Evolutionary conservation across 345 rosid genomes (phyloP).

Genomic region (Populus simonii): DNA sequence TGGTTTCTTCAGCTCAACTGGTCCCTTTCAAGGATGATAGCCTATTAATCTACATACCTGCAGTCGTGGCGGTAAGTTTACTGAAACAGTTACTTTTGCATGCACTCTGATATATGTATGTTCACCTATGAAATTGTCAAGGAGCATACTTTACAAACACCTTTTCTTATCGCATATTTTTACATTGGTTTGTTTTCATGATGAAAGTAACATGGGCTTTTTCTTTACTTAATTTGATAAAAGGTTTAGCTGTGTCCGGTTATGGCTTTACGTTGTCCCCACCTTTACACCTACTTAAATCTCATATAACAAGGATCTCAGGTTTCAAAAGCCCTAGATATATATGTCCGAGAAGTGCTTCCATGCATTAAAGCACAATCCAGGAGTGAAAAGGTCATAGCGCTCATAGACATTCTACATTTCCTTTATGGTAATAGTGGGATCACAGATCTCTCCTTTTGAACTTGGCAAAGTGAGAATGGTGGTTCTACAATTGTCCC

Average conservation of each 20-base stretch:
- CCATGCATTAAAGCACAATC: not conserved
- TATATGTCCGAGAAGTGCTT: constrained; percentile 2
- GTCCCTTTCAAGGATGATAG: constrained; percentile 52
- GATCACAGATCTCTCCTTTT: not conserved
- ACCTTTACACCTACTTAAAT: not conserved
- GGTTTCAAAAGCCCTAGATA: not conserved
- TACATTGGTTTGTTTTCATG: not conserved
- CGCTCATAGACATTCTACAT: too few species aligned
- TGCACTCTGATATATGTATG: not conserved
- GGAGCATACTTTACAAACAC: not conserved
- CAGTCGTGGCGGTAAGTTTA: constrained; percentile 80
- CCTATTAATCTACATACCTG: constrained; percentile 63
- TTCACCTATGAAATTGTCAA: not conserved
- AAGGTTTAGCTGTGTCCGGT: not conserved
- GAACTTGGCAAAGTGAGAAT: not conserved
- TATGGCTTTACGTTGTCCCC: not conserved
- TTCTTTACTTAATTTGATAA: not conserved
- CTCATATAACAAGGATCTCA: not conserved
- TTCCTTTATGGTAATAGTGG: not conserved
- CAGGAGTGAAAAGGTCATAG: not conserved
- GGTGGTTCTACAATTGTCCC: not conserved
- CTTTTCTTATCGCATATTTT: not conserved
- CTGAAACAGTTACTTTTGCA: not conserved
- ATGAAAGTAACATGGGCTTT: not conserved
- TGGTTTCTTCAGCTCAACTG: constrained; percentile 72